Conservation (phyloP, 2,329 filamentous ascomycete genomes). For the Berkeleyomyces rouxiae region DNA sequence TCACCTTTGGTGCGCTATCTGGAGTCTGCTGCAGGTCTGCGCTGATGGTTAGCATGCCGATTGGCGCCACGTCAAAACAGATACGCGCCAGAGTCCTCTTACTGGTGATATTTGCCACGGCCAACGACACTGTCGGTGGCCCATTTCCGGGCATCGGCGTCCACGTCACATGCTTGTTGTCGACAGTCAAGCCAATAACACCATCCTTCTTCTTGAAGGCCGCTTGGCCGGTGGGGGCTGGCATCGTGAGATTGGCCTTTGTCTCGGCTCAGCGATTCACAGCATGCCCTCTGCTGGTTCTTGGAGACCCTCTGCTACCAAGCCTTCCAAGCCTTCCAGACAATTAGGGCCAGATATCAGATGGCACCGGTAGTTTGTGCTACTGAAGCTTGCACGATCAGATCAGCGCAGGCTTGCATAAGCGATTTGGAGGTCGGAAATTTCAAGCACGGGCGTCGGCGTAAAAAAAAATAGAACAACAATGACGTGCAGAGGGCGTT, state of each 20-base stretch:
- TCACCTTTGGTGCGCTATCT: conserved; percentile 72
- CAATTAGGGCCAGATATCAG: neutral
- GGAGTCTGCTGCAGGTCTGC: conserved; percentile 89
- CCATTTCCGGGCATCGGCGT: conserved; percentile 49
- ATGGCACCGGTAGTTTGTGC: neutral
- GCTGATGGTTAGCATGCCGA: neutral
- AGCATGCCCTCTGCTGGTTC: neutral
- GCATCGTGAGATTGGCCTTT: conserved; percentile 27
- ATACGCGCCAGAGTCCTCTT: conserved; percentile 22
- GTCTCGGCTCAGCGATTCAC: neutral
- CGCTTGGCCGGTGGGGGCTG: conserved; percentile 46
- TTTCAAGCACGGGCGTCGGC: neutral
- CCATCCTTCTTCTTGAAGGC: conserved; percentile 96
- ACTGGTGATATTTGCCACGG: conserved; percentile 70
- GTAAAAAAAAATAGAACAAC: too few species aligned
- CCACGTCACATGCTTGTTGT: conserved; percentile 66
- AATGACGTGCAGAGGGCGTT: neutral
- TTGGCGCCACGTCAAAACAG: neutral
- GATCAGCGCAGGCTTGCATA: neutral
- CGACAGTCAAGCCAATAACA: conserved; percentile 54
- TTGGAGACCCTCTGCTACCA: too few species aligned
- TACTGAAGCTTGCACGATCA: neutral
- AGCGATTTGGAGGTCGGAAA: neutral
- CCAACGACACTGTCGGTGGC: conserved; percentile 49
- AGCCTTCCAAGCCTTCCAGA: too few species aligned